These are phyloP conservation scores for Apiotrichum laibachii DNA, from an alignment of 1,284 basidiomycete genomes.

Conservation along the genomic window DNA sequence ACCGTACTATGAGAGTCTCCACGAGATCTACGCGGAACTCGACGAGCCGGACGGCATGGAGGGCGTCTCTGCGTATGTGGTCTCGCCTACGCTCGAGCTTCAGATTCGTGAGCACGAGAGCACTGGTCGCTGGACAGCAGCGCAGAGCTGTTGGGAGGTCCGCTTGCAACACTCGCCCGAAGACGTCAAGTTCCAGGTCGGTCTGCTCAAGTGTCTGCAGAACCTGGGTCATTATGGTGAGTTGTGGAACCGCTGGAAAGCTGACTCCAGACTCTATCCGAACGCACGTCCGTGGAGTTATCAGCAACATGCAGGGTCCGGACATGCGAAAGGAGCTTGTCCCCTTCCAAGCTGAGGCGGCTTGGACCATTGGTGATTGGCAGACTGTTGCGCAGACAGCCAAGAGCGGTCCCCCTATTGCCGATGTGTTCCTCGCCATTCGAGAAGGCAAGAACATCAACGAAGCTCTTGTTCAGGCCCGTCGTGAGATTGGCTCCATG, in stretches of 20 bases:
- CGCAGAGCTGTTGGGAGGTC: constrained; percentile 99
- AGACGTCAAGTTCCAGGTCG: constrained; percentile 83
- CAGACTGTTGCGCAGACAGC: constrained; percentile 60
- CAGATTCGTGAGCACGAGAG: constrained; percentile 98
- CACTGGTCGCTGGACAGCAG: constrained; percentile 95
- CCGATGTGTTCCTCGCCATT: constrained; percentile 77
- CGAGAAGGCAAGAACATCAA: constrained; percentile 55
- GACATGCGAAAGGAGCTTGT: constrained; percentile 77
- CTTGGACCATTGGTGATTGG: constrained; percentile 96
- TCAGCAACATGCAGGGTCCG: constrained; percentile 68
- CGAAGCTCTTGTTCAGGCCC: constrained; percentile 63
- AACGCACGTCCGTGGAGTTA: constrained; percentile 89
- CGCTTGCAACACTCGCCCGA: constrained; percentile 85
- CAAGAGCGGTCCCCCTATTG: constrained; percentile 66
- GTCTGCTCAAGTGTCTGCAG: constrained; percentile 83
- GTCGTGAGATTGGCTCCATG: constrained; percentile 72
- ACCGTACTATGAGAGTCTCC: constrained; percentile 82
- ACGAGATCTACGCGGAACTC: constrained; percentile 92
- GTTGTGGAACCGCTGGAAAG: constrained; percentile 28
- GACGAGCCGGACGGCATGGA: constrained; percentile 99
- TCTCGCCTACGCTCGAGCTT: constrained; percentile 88
- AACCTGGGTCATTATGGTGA: constrained; percentile 96
- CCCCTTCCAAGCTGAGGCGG: constrained; percentile 87
- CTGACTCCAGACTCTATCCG: constrained; percentile 75
- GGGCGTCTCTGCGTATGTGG: constrained; percentile 84